A percentile compares a stretch with the other conserved stretches of the same genome.
Conservation (phyloP, 768 basidiomycete genomes). For the Lactifluus subvellereus region DNA sequence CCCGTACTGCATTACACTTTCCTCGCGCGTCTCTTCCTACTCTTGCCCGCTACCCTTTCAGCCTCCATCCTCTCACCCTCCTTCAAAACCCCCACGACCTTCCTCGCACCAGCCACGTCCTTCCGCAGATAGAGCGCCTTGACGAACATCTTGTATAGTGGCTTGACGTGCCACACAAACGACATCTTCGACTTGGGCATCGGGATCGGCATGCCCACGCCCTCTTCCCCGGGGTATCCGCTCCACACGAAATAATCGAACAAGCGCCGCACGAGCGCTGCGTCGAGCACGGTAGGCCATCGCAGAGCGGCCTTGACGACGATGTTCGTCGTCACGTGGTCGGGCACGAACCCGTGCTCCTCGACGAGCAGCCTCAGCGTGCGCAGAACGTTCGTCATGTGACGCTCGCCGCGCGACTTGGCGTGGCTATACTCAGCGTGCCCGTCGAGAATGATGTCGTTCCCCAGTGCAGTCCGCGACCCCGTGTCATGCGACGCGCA, state of each 20-base stretch:
- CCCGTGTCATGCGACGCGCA: slow-evolving; percentile 27
- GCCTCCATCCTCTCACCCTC: slow-evolving; percentile 13
- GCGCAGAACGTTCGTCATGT: slow-evolving; percentile 39
- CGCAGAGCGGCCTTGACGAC: slow-evolving; percentile 53
- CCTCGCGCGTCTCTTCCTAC: not conserved
- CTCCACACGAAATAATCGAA: slow-evolving; percentile 57
- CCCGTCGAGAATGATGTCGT: slow-evolving; percentile 51
- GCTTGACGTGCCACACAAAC: slow-evolving; percentile 20
- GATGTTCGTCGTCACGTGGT: slow-evolving; percentile 67
- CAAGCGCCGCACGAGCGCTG: slow-evolving; percentile 43
- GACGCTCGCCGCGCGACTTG: slow-evolving; percentile 37
- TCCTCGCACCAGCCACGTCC: slow-evolving; percentile 20
- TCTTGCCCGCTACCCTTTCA: slow-evolving; percentile 6
- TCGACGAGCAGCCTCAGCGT: slow-evolving; percentile 40
- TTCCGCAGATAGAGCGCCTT: slow-evolving; percentile 20
- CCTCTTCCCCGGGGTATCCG: slow-evolving; percentile 45
- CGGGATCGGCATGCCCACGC: not conserved
- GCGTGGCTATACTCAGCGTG: slow-evolving; percentile 27
- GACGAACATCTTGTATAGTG: slow-evolving; percentile 24
- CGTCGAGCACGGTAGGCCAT: slow-evolving; percentile 43
- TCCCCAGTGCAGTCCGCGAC: slow-evolving; percentile 44
- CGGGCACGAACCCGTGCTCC: slow-evolving; percentile 48
- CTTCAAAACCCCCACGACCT: slow-evolving; percentile 21
- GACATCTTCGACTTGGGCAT: slow-evolving; percentile 9
- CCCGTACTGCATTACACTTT: not conserved